These are phyloP conservation scores for Comarum palustre DNA, from an alignment of 306 rosid genomes.

Conservation along the genomic window DNA sequence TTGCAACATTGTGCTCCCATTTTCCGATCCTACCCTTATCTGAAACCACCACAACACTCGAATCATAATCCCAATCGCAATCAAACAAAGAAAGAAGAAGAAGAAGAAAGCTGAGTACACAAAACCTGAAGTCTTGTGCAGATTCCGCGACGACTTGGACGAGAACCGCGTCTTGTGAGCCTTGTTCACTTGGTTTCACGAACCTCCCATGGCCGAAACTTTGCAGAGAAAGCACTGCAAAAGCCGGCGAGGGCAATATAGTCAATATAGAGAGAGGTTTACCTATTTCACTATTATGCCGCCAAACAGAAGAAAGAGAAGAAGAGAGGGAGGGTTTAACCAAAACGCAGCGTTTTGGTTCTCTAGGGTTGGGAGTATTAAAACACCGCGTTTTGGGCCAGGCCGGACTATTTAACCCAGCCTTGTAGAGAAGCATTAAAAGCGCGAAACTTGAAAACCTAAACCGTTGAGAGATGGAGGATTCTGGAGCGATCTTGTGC, in stretches of 20 bases:
- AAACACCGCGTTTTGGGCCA: background rate
- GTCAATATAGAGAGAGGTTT: background rate
- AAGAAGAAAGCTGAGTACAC: background rate
- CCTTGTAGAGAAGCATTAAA: no score
- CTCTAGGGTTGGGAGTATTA: background rate
- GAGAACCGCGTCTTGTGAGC: conserved; percentile 75
- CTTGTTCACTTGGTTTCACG: conserved; percentile 63
- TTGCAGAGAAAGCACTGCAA: background rate
- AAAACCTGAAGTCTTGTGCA: conserved; percentile 66
- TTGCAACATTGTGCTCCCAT: conserved; percentile 50
- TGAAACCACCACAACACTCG: conserved; percentile 30
- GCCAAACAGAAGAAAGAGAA: background rate
- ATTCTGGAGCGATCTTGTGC: conserved; percentile 58
- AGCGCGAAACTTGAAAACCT: conserved; percentile 20
- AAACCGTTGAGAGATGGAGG: conserved; percentile 41
- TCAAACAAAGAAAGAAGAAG: background rate
- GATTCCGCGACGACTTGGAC: conserved; percentile 63
- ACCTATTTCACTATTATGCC: conserved; percentile 1
- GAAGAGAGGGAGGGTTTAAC: background rate
- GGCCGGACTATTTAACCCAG: background rate
- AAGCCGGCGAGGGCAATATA: background rate
- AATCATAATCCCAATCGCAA: background rate
- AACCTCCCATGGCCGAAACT: conserved; percentile 51
- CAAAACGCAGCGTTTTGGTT: conserved; percentile 4
- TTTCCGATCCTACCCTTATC: conserved; percentile 46